A percentile compares a stretch with the other conserved stretches of the same genome.
Conservation (phyloP, 345 rosid genomes). For the Chamaenerion angustifolium region DNA sequence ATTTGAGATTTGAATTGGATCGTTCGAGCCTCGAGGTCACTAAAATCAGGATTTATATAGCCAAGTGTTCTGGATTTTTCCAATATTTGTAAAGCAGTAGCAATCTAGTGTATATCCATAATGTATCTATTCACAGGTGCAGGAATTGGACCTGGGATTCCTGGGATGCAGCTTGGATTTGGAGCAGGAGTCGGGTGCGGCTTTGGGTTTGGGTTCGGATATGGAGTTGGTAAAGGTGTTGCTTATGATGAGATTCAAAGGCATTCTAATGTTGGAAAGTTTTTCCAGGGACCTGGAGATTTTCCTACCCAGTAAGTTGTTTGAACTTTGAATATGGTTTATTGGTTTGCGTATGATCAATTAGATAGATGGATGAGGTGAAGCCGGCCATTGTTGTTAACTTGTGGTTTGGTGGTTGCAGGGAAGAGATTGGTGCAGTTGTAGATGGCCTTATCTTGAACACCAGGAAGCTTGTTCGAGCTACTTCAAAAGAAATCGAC, state of each 20-base stretch:
- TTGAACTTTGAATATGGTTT: no score
- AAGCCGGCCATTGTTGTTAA: no score
- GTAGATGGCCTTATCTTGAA: conserved; percentile 44
- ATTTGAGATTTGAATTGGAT: no score
- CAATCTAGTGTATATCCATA: conserved; percentile 2
- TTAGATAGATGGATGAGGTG: no score
- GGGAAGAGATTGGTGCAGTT: conserved; percentile 52
- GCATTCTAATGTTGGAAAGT: conserved; percentile 40
- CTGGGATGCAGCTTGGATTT: conserved; percentile 65
- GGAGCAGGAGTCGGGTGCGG: conserved; percentile 89
- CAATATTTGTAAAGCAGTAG: neutral
- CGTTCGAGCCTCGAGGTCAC: no score
- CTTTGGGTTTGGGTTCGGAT: conserved; percentile 76
- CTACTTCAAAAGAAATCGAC: conserved; percentile 60
- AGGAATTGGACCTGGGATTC: conserved; percentile 77
- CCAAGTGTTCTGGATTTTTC: no score
- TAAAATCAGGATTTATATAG: no score
- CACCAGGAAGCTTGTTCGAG: conserved; percentile 53
- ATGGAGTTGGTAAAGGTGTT: conserved; percentile 63
- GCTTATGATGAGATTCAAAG: conserved; percentile 40
- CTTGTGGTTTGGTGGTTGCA: conserved; percentile 11
- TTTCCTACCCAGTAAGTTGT: conserved; percentile 33
- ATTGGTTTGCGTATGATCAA: neutral
- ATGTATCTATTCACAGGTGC: conserved; percentile 28
- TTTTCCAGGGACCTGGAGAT: conserved; percentile 16